Evolutionary conservation across 2,329 filamentous ascomycete genomes (phyloP).

Genomic region (Lizonia empirigonia): DNA sequence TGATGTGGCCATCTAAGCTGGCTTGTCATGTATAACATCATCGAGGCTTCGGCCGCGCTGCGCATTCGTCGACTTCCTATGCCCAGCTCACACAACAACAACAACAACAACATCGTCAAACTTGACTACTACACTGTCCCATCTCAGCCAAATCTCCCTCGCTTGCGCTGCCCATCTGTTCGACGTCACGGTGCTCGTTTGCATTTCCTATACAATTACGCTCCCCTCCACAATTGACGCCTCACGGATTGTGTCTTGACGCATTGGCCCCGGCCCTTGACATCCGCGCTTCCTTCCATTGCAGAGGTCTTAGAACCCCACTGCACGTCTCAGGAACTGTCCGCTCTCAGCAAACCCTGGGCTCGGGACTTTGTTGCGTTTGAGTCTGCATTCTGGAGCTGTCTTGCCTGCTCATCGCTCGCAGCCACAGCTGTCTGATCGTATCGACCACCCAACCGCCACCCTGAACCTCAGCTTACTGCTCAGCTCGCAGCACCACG

Average conservation of each 20-base stretch:
- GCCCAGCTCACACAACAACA: constrained; percentile 3
- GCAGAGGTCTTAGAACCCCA: constrained; percentile 39
- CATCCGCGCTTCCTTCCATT: constrained; percentile 39
- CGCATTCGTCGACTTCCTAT: constrained; percentile 16
- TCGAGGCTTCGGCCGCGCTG: constrained; percentile 32
- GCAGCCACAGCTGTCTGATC: constrained; percentile 25
- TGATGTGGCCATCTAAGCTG: constrained; percentile 28
- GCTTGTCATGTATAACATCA: constrained; percentile 33
- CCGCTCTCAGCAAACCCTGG: constrained; percentile 28
- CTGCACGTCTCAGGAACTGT: constrained; percentile 30
- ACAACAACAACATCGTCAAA: neutral
- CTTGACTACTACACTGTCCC: constrained; percentile 16
- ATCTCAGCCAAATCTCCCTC: constrained; percentile 6
- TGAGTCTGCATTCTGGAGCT: constrained; percentile 29
- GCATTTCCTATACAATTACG: constrained; percentile 25
- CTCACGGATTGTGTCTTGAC: constrained; percentile 44
- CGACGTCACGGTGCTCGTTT: constrained; percentile 27
- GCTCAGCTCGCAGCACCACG: constrained; percentile 17
- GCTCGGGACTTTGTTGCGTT: constrained; percentile 28
- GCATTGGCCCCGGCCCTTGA: constrained; percentile 43
- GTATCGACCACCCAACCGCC: constrained; percentile 25
- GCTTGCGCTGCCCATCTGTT: constrained; percentile 18
- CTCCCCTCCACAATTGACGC: constrained; percentile 27
- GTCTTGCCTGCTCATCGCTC: constrained; percentile 29
- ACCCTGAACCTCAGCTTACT: constrained; percentile 43